A percentile compares a stretch with the other conserved stretches of the same genome.
phyloP scores from a whole-genome alignment of 169 alveolate genomes.

The Eimeria sp. region DNA sequence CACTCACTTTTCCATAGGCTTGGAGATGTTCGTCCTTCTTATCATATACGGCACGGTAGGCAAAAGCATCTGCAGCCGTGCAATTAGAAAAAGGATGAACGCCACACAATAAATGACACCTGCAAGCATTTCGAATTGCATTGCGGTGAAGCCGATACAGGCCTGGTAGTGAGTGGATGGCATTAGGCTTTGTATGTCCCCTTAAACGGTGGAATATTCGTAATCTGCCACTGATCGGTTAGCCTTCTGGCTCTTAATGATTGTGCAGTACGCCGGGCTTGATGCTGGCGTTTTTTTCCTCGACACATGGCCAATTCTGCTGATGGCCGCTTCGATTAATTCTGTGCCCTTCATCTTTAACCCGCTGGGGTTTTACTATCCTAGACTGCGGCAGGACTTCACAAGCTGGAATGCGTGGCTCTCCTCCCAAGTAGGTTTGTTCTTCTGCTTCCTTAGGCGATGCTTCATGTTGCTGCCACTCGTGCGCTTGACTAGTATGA shows the following conservation, averaged over 20 bases:
- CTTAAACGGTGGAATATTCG: neutral
- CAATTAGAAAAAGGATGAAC: neutral
- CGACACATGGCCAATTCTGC: conserved; percentile 78
- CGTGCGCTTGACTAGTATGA: too few species aligned
- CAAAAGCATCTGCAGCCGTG: neutral
- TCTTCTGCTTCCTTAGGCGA: too few species aligned
- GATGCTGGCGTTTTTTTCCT: conserved; percentile 68
- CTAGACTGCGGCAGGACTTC: conserved; percentile 75
- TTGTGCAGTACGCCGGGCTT: conserved; percentile 75
- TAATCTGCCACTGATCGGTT: neutral
- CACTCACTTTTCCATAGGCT: conserved; percentile 78
- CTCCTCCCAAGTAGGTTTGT: conserved; percentile 66
- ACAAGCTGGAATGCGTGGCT: conserved; percentile 79
- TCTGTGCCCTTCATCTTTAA: conserved; percentile 79
- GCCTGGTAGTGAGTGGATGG: neutral
- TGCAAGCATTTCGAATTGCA: neutral
- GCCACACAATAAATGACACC: neutral
- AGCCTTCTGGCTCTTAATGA: neutral
- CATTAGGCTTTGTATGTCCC: neutral
- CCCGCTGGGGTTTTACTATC: conserved; percentile 81
- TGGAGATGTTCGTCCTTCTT: conserved; percentile 75
- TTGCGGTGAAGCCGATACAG: neutral
- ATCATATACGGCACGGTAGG: conserved; percentile 68
- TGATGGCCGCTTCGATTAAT: conserved; percentile 76
- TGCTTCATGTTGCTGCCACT: neutral